Conservation (phyloP, 768 basidiomycete species). For the Collybia nuda region DNA sequence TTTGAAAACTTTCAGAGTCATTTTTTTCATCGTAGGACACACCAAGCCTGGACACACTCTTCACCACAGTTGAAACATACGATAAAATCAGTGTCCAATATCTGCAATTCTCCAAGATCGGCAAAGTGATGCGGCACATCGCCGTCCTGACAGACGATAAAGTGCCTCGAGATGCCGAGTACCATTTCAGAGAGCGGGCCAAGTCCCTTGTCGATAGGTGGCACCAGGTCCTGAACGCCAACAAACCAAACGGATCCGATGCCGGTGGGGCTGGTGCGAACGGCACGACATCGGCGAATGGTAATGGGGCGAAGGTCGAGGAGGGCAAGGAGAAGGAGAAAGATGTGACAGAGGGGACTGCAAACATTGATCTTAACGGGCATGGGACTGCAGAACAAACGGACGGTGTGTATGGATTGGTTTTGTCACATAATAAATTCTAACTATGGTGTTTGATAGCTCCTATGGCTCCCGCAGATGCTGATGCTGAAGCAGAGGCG, state of each 20-base stretch:
- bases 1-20: too few species aligned
- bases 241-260: conserved; percentile 11
- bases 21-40: conserved; percentile 53
- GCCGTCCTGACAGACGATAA: conserved; percentile 42
- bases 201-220: conserved; percentile 62
- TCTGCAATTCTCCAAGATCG: conserved; percentile 73
- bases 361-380: background rate
- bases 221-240: conserved; percentile 41
- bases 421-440: background rate
- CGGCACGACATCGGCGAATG: background rate
- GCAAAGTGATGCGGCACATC: conserved; percentile 82
- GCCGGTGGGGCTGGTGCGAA: conserved; percentile 9
- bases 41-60: conserved; percentile 61
- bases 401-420: background rate
- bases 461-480: background rate
- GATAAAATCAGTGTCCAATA: conserved; percentile 70
- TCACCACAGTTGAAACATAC: conserved; percentile 69
- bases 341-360: background rate
- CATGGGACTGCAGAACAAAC: background rate
- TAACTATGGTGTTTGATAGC: background rate
- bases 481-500: conserved; percentile 9
- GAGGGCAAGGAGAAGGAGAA: background rate
- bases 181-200: conserved; percentile 64
- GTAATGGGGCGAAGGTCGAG: background rate
- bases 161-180: conserved; percentile 54